Percentiles rank a stretch among this genome's conserved stretches.
Conservation (phyloP, 768 basidiomycete genomes). For the Butyriboletus loyo region DNA sequence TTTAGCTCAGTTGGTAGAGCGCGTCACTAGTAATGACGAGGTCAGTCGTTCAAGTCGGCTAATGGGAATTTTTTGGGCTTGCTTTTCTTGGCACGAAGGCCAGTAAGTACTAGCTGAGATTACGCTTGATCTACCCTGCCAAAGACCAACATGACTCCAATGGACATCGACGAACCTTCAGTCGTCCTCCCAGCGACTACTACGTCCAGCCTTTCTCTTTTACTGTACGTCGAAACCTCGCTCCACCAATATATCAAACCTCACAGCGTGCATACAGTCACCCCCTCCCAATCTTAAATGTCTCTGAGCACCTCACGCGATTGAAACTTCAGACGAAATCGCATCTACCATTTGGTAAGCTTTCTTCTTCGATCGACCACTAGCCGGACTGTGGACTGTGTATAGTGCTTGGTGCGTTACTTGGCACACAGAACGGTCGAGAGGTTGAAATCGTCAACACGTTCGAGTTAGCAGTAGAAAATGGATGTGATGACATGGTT, state of each 20-base stretch:
- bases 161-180: conserved; percentile 77
- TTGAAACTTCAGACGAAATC: conserved; percentile 69
- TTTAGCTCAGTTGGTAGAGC: conserved; percentile 51
- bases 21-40: conserved; percentile 48
- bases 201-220: conserved; percentile 69
- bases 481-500: conserved; percentile 54
- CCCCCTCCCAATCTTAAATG: conserved; percentile 92
- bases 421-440: conserved; percentile 91
- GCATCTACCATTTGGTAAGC: conserved; percentile 62
- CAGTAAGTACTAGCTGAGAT: neutral
- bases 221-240: conserved; percentile 50
- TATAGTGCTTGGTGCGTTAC: conserved; percentile 85
- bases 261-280: conserved; percentile 55
- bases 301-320: conserved; percentile 93
- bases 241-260: neutral
- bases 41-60: conserved; percentile 43
- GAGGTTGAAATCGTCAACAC: conserved; percentile 97
- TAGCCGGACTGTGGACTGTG: neutral
- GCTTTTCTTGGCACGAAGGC: neutral
- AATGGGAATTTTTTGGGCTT: conserved; percentile 33
- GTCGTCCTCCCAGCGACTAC: conserved; percentile 72
- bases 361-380: neutral
- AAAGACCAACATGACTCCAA: conserved; percentile 44
- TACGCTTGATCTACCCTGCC: neutral
- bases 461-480: conserved; percentile 77